Conservation (phyloP, 2,329 filamentous ascomycete genomes). For the Pleomassaria siparia region DNA sequence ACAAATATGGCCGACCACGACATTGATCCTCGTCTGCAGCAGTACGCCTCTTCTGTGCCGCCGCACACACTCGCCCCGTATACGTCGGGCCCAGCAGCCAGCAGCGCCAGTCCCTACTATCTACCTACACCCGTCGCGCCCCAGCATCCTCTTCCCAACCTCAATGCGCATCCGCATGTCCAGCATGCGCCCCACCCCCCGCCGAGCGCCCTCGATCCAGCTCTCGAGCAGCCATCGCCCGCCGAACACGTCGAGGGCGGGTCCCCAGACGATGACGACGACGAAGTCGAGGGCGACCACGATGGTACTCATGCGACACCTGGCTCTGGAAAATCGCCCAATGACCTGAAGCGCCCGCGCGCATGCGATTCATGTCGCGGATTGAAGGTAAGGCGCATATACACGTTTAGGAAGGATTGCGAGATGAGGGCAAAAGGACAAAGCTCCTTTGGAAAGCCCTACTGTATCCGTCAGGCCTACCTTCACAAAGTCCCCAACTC, state of each 20-base stretch:
- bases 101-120: conserved; percentile 32
- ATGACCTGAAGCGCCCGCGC: conserved; percentile 49
- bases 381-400: conserved; percentile 45
- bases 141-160: not conserved
- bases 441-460: too few relatives aligned
- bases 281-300: conserved; percentile 32
- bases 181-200: conserved; percentile 21
- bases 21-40: conserved; percentile 14
- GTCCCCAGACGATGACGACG: conserved; percentile 27
- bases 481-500: too few relatives aligned
- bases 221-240: conserved; percentile 37
- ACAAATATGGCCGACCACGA: not conserved
- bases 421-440: too few relatives aligned
- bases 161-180: conserved; percentile 24
- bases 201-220: conserved; percentile 29
- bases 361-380: conserved; percentile 53
- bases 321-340: conserved; percentile 33
- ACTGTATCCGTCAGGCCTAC: too few relatives aligned
- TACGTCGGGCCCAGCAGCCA: conserved; percentile 21
- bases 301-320: conserved; percentile 31
- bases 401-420: too few relatives aligned
- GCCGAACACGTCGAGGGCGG: conserved; percentile 17
- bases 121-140: conserved; percentile 21
- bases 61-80: conserved; percentile 28
- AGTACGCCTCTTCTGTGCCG: conserved; percentile 27